Conservation (phyloP, 2,329 filamentous ascomycete species). For the Fusarium dimerum region DNA sequence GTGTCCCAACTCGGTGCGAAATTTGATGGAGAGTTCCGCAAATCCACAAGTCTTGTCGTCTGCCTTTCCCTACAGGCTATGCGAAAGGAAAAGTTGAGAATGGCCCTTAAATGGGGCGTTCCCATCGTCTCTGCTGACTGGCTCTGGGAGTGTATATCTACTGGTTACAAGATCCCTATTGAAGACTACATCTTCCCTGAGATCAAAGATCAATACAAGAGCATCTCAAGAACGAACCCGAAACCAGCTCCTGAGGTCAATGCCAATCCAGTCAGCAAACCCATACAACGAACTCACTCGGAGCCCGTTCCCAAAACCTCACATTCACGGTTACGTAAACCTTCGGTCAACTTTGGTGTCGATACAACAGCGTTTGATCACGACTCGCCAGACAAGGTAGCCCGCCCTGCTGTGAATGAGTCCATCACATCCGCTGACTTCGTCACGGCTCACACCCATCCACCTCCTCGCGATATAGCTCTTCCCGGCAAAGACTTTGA, state of each 20-base stretch:
- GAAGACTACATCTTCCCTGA: constrained; percentile 50
- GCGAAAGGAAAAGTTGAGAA: constrained; percentile 74
- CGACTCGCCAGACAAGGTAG: constrained; percentile 26
- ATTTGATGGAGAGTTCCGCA: constrained; percentile 77
- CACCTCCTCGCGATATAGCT: constrained; percentile 27
- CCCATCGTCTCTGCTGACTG: constrained; percentile 81
- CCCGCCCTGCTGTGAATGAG: constrained; percentile 14
- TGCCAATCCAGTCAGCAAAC: constrained; percentile 7
- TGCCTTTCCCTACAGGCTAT: constrained; percentile 61
- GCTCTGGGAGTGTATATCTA: constrained; percentile 79
- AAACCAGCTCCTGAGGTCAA: constrained; percentile 7
- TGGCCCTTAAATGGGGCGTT: constrained; percentile 73
- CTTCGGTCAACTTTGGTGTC: constrained; percentile 31
- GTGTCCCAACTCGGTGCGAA: constrained; percentile 75
- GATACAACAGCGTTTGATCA: constrained; percentile 43
- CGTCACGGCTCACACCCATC: constrained; percentile 44
- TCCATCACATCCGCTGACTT: constrained; percentile 39
- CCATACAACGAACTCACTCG: constrained; percentile 23
- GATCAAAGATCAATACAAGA: constrained; percentile 37
- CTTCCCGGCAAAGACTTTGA: constrained; percentile 25
- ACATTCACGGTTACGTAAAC: constrained; percentile 17
- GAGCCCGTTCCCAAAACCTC: constrained; percentile 14
- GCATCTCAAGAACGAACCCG: constrained; percentile 4
- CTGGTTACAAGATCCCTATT: constrained; percentile 48
- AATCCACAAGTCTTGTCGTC: constrained; percentile 75